Conservation (phyloP, 106 monocot genomes). For the Platanthera zijinensis region DNA sequence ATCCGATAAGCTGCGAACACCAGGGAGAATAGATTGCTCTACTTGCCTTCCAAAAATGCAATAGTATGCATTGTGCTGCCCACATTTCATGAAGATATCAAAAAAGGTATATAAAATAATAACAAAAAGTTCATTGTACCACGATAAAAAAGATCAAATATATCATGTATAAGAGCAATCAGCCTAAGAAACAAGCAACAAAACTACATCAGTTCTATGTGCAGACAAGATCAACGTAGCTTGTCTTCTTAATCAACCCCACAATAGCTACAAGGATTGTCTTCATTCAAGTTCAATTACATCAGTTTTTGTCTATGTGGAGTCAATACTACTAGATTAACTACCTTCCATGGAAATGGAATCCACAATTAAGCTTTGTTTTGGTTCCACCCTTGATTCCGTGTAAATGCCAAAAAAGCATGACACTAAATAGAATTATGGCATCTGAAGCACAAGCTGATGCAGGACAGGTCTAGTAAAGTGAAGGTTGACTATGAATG, state of each 20-base stretch:
- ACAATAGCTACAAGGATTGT: not conserved
- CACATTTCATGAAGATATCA: not conserved
- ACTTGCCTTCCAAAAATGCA: not conserved
- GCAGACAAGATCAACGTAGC: not conserved
- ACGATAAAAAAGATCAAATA: not conserved
- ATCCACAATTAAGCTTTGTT: too few species aligned
- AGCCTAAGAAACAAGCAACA: not conserved
- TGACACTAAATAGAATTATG: not conserved
- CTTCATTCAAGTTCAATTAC: not conserved
- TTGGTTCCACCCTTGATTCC: too few species aligned
- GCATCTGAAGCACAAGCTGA: not conserved
- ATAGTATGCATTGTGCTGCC: not conserved
- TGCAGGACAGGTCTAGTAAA: too few species aligned
- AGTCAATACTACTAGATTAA: too few species aligned
- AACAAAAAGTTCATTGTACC: not conserved
- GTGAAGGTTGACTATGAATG: too few species aligned
- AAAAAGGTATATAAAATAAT: not conserved
- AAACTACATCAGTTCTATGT: not conserved
- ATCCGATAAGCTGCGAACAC: not conserved
- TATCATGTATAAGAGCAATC: not conserved
- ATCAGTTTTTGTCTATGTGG: not conserved
- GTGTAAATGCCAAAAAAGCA: not conserved
- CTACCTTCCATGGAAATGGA: too few species aligned
- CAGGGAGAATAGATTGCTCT: not conserved
- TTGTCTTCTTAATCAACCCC: not conserved